These are phyloP conservation scores for Arachnomyces sp. DNA, from an alignment of 2,329 filamentous ascomycete genomes.

Conservation along the genomic window DNA sequence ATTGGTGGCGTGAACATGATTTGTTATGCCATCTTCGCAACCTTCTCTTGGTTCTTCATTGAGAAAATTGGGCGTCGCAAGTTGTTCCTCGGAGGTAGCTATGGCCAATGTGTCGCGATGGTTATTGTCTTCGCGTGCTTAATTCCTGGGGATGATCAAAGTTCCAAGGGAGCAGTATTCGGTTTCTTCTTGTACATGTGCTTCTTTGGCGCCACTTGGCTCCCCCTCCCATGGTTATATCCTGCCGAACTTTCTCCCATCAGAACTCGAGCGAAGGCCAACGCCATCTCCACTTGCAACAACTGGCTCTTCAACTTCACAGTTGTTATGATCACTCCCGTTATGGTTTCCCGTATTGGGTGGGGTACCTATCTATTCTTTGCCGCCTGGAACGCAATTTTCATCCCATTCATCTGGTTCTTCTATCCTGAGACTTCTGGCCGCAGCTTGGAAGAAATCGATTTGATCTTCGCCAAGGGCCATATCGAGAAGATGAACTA, in stretches of 20 bases:
- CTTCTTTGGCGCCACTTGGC: slow-evolving; percentile 56
- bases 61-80: slow-evolving; percentile 34
- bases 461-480: slow-evolving; percentile 21
- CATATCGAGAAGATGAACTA: slow-evolving; percentile 12
- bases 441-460: slow-evolving; percentile 25
- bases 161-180: slow-evolving; percentile 18
- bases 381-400: slow-evolving; percentile 17
- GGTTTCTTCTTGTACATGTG: slow-evolving; percentile 58
- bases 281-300: slow-evolving; percentile 41
- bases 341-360: slow-evolving; percentile 20
- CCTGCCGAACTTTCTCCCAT: slow-evolving; percentile 44
- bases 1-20: slow-evolving; percentile 49
- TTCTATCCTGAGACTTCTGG: slow-evolving; percentile 25
- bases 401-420: slow-evolving; percentile 23
- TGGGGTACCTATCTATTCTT: slow-evolving; percentile 29
- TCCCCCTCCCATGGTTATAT: slow-evolving; percentile 51
- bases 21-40: slow-evolving; percentile 34
- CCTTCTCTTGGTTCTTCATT: slow-evolving; percentile 43
- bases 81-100: slow-evolving; percentile 17
- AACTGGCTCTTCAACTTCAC: slow-evolving; percentile 48
- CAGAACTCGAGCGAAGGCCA: slow-evolving; percentile 47
- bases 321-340: slow-evolving; percentile 26
- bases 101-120: slow-evolving; percentile 22
- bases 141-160: slow-evolving; percentile 9
- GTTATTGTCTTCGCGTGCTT: slow-evolving; percentile 19